Conservation (phyloP, 805 yeast species). For the Yarrowia phangngaensis region DNA sequence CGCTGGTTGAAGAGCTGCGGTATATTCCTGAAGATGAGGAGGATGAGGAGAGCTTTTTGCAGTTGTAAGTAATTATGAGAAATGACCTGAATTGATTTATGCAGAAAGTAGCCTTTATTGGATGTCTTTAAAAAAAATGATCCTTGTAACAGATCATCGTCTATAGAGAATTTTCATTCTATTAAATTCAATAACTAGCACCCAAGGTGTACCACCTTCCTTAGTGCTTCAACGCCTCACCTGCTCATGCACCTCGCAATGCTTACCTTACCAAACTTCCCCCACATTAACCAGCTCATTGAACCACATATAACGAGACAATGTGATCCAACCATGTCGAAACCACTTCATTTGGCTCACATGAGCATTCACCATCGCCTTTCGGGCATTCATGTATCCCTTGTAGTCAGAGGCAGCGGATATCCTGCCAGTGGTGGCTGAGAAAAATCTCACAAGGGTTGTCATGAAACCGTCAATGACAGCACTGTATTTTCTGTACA, state of each 20-base stretch:
- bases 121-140: background rate
- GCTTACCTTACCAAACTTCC: background rate
- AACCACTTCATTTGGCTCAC: constrained; percentile 93
- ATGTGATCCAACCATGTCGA: constrained; percentile 78
- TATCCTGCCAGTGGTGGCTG: constrained; percentile 34
- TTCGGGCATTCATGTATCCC: constrained; percentile 42
- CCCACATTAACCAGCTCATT: constrained; percentile 48
- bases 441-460: constrained; percentile 31
- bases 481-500: constrained; percentile 40
- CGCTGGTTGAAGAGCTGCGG: background rate
- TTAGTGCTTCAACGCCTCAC: too few species aligned
- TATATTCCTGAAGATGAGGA: constrained; percentile 25
- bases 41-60: constrained; percentile 20
- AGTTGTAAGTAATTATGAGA: constrained; percentile 5
- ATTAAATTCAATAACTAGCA: background rate
- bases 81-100: too few species aligned
- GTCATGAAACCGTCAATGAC: constrained; percentile 38
- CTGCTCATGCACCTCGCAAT: too few species aligned
- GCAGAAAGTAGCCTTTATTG: too few species aligned
- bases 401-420: constrained; percentile 26
- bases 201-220: too few species aligned
- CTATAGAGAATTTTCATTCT: too few species aligned
- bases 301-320: constrained; percentile 71
- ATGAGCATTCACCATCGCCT: constrained; percentile 81
- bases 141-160: too few species aligned